Evolutionary conservation across 2,329 filamentous ascomycete genomes (phyloP), one percentile per base, ranked within the genome.

Genomic region (Zymoseptoria pseudotritici): DNA sequence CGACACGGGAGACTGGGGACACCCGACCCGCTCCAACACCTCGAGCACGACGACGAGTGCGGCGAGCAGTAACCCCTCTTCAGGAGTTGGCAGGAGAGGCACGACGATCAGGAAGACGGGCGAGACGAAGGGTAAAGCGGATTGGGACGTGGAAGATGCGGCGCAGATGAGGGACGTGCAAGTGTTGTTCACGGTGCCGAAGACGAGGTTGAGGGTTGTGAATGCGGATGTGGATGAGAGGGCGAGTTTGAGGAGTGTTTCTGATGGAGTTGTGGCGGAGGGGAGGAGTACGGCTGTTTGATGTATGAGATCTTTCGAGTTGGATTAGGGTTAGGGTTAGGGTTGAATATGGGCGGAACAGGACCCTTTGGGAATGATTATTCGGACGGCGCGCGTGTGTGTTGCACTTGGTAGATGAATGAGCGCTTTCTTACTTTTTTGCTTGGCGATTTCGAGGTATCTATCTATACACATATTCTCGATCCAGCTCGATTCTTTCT

Each of bases 111-210:
- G 54, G 19, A 60, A 61, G 0, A 59, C 60, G 0, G 67, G 64
- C 71, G 73, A 57, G 20, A 61, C 59, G 10, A 56, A 66, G 51
- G 69, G 66, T 2, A 77, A 79, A 56, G 74, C 74, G 7, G 79
- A 81, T 53, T 81, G 79, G 79, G 78, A 81, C 56, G 77, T 81
- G 1, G 79, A 81, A 64, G 73, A 74, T 11, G 79, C 78, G 4
- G 78, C 76, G 1, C 74, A 75, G 55, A 71, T 75, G 21, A 67
- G 79, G 4, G 77, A 80, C 4, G 78, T 81, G n/a, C 79, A 79
- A 58, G 76, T 82, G 71, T 94, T 96, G 84, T 97, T 96, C 74
- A 97, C 93, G 0, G 91, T 97, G 61, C 93, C 94, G 2, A 91
- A 88, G 73, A 88, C 93, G 74, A 85, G 86, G 67, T 76, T 97